phyloP scores from a whole-genome alignment of 352 stramenopile genomes.

The Peronospora belbahrii region DNA sequence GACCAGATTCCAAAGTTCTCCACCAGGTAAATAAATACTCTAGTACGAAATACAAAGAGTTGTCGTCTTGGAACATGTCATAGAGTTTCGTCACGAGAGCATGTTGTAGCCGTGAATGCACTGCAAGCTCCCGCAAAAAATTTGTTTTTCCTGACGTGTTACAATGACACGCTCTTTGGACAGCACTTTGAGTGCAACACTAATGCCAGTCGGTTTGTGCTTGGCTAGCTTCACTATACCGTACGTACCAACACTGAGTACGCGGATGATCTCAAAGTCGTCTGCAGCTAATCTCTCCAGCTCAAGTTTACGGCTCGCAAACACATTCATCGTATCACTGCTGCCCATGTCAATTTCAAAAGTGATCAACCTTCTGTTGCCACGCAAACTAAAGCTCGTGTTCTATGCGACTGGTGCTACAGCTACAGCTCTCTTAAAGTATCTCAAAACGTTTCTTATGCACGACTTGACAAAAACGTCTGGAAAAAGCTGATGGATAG shows the following conservation, averaged over 20 bases:
- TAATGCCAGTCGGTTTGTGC: constrained; percentile 48
- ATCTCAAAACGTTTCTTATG: too few species aligned
- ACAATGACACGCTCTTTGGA: constrained; percentile 69
- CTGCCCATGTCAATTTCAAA: too few species aligned
- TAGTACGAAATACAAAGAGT: constrained; percentile 76
- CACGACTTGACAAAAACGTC: too few species aligned
- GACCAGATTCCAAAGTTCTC: constrained; percentile 72
- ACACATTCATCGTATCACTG: neutral
- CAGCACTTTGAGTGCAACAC: constrained; percentile 67
- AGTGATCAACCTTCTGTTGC: too few species aligned
- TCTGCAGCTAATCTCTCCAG: too few species aligned
- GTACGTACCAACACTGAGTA: constrained; percentile 72
- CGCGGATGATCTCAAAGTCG: too few species aligned
- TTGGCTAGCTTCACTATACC: constrained; percentile 73
- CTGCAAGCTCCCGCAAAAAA: constrained; percentile 59
- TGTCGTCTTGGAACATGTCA: constrained; percentile 76
- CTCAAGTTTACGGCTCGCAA: too few species aligned
- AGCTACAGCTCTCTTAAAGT: too few species aligned
- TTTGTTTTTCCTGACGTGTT: constrained; percentile 71
- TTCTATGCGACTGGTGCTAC: too few species aligned
- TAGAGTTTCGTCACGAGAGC: constrained; percentile 64
- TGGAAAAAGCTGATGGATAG: too few species aligned
- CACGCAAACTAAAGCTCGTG: too few species aligned
- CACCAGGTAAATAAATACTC: constrained; percentile 72
- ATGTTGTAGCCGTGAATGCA: constrained; percentile 60